A percentile compares a stretch with the other conserved stretches of the same genome.
Conservation (phyloP, 192 early-diverging fungal species). For the Dissophora ornata region DNA sequence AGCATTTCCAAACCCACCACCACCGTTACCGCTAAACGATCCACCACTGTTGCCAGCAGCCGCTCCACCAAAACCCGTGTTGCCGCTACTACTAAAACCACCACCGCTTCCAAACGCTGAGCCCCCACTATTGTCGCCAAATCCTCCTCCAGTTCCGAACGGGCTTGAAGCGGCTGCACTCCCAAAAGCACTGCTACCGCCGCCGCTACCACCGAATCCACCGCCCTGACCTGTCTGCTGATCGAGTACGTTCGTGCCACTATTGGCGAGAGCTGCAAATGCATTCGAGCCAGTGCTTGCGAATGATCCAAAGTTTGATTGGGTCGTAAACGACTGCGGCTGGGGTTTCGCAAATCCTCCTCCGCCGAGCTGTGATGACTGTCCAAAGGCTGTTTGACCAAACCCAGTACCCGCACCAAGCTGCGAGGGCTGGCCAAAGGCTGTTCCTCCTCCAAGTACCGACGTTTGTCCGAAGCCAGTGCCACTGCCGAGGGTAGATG, state of each 20-base stretch:
- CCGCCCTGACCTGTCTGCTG: conserved; percentile 19
- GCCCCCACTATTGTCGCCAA: not conserved
- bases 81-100: conserved; percentile 2
- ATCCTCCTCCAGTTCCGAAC: conserved; percentile 31
- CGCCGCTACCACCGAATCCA: conserved; percentile 17
- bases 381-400: conserved; percentile 26
- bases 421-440: conserved; percentile 29
- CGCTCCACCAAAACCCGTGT: not conserved
- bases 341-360: conserved; percentile 4
- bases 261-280: conserved; percentile 32
- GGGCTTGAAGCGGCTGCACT: not conserved
- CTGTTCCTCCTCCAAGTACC: conserved; percentile 13
- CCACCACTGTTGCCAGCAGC: no score
- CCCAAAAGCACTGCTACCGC: conserved; percentile 5
- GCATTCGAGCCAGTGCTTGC: conserved; percentile 37
- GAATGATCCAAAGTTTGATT: conserved; percentile 52
- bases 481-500: conserved; percentile 6
- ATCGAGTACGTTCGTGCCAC: conserved; percentile 33
- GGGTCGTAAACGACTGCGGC: conserved; percentile 15
- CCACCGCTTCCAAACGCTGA: not conserved
- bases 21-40: not conserved
- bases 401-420: conserved; percentile 21
- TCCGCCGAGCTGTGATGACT: conserved; percentile 4
- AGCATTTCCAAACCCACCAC: conserved; percentile 8
- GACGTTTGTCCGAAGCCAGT: conserved; percentile 33